A percentile compares a stretch with the other conserved stretches of the same genome.
phyloP scores from a whole-genome alignment of 2,329 filamentous ascomycete genomes.

The Septoria petroselini region DNA sequence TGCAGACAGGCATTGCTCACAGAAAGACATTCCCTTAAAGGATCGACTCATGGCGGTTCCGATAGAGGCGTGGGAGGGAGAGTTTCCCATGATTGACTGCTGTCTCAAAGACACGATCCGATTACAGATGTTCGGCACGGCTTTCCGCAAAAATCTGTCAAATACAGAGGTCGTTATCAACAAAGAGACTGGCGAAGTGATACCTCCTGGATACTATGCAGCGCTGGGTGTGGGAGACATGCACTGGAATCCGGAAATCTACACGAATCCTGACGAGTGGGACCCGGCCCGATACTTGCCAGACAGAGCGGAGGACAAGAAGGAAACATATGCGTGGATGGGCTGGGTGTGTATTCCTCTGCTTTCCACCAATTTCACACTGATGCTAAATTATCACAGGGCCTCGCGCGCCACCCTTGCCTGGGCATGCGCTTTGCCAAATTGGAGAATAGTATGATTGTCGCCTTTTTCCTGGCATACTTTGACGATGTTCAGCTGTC shows the following conservation, averaged over 20 bases:
- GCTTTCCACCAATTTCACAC: no score
- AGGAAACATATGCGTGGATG: slow-evolving; percentile 37
- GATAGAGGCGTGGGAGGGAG: slow-evolving; percentile 55
- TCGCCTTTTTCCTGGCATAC: slow-evolving; percentile 49
- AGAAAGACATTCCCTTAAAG: slow-evolving; percentile 37
- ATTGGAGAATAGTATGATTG: slow-evolving; percentile 52
- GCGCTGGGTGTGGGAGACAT: slow-evolving; percentile 49
- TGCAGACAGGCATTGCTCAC: slow-evolving; percentile 43
- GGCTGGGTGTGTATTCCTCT: slow-evolving; percentile 37
- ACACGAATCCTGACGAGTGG: slow-evolving; percentile 50
- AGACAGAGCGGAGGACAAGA: slow-evolving; percentile 50
- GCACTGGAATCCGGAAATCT: slow-evolving; percentile 50
- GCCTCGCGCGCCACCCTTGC: slow-evolving; percentile 46
- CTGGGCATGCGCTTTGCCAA: slow-evolving; percentile 50
- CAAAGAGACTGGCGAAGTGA: slow-evolving; percentile 43
- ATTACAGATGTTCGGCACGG: slow-evolving; percentile 48
- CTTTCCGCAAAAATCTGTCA: slow-evolving; percentile 53
- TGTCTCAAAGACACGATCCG: slow-evolving; percentile 56
- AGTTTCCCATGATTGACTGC: slow-evolving; percentile 54
- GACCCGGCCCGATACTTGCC: slow-evolving; percentile 52
- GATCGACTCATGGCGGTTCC: slow-evolving; percentile 46
- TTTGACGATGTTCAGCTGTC: slow-evolving; percentile 51
- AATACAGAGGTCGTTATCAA: slow-evolving; percentile 48
- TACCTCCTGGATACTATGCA: slow-evolving; percentile 51
- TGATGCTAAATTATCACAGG: slow-evolving; percentile 4